Conservation (phyloP, 2,329 filamentous ascomycete genomes). For the Kalaharituber pfeilii region DNA sequence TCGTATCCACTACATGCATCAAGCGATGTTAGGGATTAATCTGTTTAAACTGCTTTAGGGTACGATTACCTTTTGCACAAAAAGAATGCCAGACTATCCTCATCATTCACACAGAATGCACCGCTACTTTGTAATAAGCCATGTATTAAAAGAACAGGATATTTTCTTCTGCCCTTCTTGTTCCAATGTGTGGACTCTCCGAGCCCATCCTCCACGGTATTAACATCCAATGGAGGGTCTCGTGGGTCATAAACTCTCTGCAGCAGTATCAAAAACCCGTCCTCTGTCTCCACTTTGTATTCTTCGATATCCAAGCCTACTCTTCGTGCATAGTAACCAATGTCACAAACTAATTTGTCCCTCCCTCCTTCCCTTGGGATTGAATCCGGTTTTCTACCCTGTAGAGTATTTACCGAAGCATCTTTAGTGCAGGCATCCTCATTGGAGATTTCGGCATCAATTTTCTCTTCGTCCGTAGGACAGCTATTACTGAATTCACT, state of each 20-base stretch:
- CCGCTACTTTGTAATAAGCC: slow-evolving; percentile 76
- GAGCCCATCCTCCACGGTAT: slow-evolving; percentile 27
- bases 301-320: slow-evolving; percentile 75
- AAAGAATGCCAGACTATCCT: slow-evolving; percentile 77
- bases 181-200: slow-evolving; percentile 48
- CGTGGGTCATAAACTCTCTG: slow-evolving; percentile 76
- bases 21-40: neutral
- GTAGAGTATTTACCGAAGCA: slow-evolving; percentile 29
- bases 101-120: slow-evolving; percentile 78
- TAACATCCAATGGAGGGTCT: slow-evolving; percentile 8
- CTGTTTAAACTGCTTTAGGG: neutral
- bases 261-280: slow-evolving; percentile 75
- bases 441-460: slow-evolving; percentile 26
- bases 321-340: slow-evolving; percentile 68
- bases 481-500: neutral
- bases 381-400: neutral
- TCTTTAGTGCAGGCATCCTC: slow-evolving; percentile 27
- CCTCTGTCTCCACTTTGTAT: slow-evolving; percentile 76
- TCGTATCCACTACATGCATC: slow-evolving; percentile 51
- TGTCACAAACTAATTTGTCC: slow-evolving; percentile 61
- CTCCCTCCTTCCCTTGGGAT: slow-evolving; percentile 48
- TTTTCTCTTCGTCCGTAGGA: neutral
- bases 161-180: slow-evolving; percentile 40
- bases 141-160: slow-evolving; percentile 74
- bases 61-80: slow-evolving; percentile 50